Evolutionary conservation across 805 yeast genomes (phyloP), one percentile per base, ranked within the genome.

Genomic region (Torulaspora delbrueckii): DNA sequence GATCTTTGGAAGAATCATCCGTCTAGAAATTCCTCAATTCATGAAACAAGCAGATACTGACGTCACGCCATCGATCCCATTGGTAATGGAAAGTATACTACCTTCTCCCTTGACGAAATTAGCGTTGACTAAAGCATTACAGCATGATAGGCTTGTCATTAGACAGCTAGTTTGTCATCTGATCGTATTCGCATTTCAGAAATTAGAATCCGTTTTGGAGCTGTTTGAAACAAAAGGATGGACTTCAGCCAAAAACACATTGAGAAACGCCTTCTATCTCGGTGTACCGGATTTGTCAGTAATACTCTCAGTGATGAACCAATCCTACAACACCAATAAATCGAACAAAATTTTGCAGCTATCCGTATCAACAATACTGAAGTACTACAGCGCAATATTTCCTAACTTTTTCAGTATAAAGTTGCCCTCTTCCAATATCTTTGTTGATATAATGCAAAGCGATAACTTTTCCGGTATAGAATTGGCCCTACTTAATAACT

Each of bases 121-220:
- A 2, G 71, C 84, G 0, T 64, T 90, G 39, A 68, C 75, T 1
- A 83, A 80, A 50, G 76, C 85, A 46, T 62, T 91, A 28, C 73
- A 74, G 37, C 67, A 74, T 13, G 77, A 77, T 0, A 56, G 67
- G 2, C 59, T 67, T 2, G 62, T 89, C 12, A 71, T 88, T 13
- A 76, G 74, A 45, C 95, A 84, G 54, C 68, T 84, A 24, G 73
- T 82, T 0, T 68, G 81, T 24, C 89, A 85, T 56, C 52, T 87
- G 13, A 62, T 88, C 1, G 63, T 75, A 18, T 71, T 75, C 30
- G 66, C 75, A 1, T 65, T 87, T 46, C 69, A 71, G 43, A 85
- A 86, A 57, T 67, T 83, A n/a, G 61, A 70, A 7, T 52, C 54
- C 3, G 63, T 82, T 4, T 46, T 71, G 12, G 43, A 53, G 3